phyloP scores from a whole-genome alignment of 1,139 yeast genomes.

The Candida pseudoviswanathii region DNA sequence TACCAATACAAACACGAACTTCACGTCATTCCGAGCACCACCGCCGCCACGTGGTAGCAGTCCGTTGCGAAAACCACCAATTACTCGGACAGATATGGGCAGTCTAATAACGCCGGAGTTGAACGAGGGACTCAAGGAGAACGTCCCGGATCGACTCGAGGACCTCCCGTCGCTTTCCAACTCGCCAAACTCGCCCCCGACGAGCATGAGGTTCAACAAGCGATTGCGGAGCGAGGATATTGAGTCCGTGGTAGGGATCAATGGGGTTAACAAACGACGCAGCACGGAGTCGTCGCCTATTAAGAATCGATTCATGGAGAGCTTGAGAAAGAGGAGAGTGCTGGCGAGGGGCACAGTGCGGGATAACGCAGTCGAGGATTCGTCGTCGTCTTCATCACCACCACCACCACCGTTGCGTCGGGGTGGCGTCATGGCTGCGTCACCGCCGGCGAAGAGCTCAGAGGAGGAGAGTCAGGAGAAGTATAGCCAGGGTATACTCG shows the following conservation, averaged over 20 bases:
- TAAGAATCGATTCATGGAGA: not conserved
- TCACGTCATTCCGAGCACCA: conserved; percentile 4
- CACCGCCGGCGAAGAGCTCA: not conserved
- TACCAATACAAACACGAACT: not conserved
- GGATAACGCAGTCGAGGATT: not conserved
- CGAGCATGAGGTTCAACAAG: conserved; percentile 10
- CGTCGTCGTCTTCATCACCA: not conserved
- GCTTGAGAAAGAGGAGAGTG: not conserved
- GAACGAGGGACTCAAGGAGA: conserved; percentile 15
- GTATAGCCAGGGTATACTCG: conserved; percentile 12
- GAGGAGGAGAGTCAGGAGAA: not conserved
- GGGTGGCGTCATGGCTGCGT: not conserved
- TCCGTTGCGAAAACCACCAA: conserved; percentile 5
- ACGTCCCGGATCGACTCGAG: conserved; percentile 8
- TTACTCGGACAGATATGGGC: not conserved
- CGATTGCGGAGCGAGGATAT: not conserved
- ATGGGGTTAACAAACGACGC: too few species aligned
- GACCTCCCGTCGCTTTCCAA: conserved; percentile 2
- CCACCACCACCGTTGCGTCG: not conserved
- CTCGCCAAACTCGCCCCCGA: conserved; percentile 11
- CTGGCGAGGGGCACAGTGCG: too few species aligned
- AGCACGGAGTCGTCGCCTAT: not conserved
- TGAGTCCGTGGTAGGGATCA: too few species aligned
- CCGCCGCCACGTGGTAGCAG: not conserved
- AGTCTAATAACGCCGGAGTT: not conserved